Base-by-base conservation (phyloP, 2,329 filamentous ascomycete species). In the Alternaria ethzedia region DNA sequence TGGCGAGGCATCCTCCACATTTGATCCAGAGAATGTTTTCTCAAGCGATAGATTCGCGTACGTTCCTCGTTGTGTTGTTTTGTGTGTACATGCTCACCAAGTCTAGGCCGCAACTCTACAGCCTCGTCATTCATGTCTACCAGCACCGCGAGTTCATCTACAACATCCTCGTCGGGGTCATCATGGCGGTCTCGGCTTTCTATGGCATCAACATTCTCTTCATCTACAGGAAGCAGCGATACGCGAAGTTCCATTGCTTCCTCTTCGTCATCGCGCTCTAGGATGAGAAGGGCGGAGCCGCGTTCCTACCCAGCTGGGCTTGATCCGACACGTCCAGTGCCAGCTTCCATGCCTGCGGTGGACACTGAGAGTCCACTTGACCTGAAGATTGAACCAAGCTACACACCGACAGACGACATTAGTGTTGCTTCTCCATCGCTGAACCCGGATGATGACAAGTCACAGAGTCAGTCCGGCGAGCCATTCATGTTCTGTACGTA, bases 401-500 rank as follows among this genome's bases (percentile, higher is more conserved):
- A 75, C 32, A 78, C 76, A 1, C 76, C 76, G 17, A 76, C 74
- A 23, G 76, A 79, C 41, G 74, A 77, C 20, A 67, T 74, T 45
- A 77, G 71, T 57, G 69, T 75, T 28, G 70, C 75, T 10, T 78
- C 76, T 3, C 71, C 73, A 6, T 57, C 57, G 30, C 44, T 69
- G 12, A 68, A 71, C 62, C 50, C 66, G 36, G 64, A 74, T 44
- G 56, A 73, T 47, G 57, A 75, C 65, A 66, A 74, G 64, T 54
- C 64, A 41, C 62, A 72, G 54, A 68, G 64, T 43, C 75, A 71
- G 36, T 59, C 71, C 2, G 75, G 75, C 4, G 77, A 79, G 15
- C 73, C 77, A 6, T 76, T 71, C 70, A 78, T 78, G 75, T 80
- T 80, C 54, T 80, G 78, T 61, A 80, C 78, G 1, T 80, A 78